Percentiles rank a stretch among this genome's conserved stretches.
Conservation (phyloP, 1,284 basidiomycete genomes). For the Cutaneotrichosporon sp. region DNA sequence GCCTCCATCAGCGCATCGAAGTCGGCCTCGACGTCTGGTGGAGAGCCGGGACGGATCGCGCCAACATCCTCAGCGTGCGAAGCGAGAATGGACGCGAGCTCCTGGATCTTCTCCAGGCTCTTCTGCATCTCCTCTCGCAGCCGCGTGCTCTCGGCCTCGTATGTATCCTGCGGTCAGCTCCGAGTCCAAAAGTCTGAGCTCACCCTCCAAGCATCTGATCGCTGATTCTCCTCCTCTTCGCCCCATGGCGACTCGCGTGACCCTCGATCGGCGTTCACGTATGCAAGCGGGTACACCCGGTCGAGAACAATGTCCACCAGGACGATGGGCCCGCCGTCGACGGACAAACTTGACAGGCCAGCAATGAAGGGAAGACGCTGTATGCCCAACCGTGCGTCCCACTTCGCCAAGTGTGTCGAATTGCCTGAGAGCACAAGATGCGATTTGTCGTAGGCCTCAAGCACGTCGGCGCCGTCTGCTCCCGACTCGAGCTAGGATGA, state of each 20-base stretch:
- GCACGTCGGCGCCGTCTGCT: slow-evolving; percentile 75
- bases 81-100: slow-evolving; percentile 29
- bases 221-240: slow-evolving; percentile 66
- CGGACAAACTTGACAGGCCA: slow-evolving; percentile 72
- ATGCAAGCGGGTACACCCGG: slow-evolving; percentile 59
- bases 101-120: slow-evolving; percentile 36
- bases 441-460: slow-evolving; percentile 71
- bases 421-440: slow-evolving; percentile 75
- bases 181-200: slow-evolving; percentile 28
- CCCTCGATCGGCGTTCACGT: slow-evolving; percentile 58
- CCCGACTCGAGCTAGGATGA: slow-evolving; percentile 63
- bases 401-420: slow-evolving; percentile 76
- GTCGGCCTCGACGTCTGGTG: slow-evolving; percentile 31
- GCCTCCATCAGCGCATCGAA: slow-evolving; percentile 44
- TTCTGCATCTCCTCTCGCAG: slow-evolving; percentile 39
- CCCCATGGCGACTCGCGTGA: slow-evolving; percentile 63
- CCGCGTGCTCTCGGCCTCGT: slow-evolving; percentile 37
- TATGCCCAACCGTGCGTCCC: slow-evolving; percentile 86
- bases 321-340: slow-evolving; percentile 76
- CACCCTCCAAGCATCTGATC: slow-evolving; percentile 70
- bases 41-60: slow-evolving; percentile 8
- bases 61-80: slow-evolving; percentile 30
- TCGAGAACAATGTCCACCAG: slow-evolving; percentile 73
- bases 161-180: slow-evolving; percentile 35
- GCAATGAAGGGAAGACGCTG: slow-evolving; percentile 62